Evolutionary conservation across 306 rosid genomes (phyloP), one percentile per base, ranked within the genome.

Genomic region (Corylus avellana): DNA sequence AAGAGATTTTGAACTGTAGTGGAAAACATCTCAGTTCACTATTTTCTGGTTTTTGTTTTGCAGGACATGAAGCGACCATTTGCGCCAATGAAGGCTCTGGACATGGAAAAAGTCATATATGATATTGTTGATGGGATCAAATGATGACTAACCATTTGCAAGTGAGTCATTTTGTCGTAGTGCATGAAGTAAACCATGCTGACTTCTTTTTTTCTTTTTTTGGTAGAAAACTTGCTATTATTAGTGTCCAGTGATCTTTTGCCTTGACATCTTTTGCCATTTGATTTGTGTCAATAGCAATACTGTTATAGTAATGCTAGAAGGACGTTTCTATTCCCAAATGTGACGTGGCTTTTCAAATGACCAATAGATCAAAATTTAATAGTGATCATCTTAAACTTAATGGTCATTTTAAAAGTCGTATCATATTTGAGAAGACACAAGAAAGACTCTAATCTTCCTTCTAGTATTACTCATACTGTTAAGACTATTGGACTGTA

Each of bases 41-140:
- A 58, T 72, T 13, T 13, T 37, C 46, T 16, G 59, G 61, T 22
- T 54, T 83, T 68, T 64, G 3, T 67, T 57, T 73, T 79, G 54
- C 83, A 92, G 98, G 88, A 76, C 49, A 69, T 94, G 98, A 86
- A 85, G 81, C 92, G 98, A 37, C 98, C 98, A 0, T 94, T 94
- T 77, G 44, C 71, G 32, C 81, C 86, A 8, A 88, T 94, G 98
- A 92, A 79, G 84, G 77, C 87, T 2, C 76, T 92, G 56, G 86
- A 91, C 86, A 91, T 94, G 97, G 85, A 72, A 9, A 54, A 90
- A 54, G 93, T 90, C 17, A 79, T 91, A 35, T 73, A 86, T 0
- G 87, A 85, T 48, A 86, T 94, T 58, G 17, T 90, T 56, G 83
- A 80, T 35, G 77, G 81, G 82, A 82, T 88, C 68, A 80, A 75